Evolutionary conservation across 2,329 filamentous ascomycete species (phyloP), one percentile per base, ranked within the genome.

Genomic region (Delphinella strobiligena): DNA sequence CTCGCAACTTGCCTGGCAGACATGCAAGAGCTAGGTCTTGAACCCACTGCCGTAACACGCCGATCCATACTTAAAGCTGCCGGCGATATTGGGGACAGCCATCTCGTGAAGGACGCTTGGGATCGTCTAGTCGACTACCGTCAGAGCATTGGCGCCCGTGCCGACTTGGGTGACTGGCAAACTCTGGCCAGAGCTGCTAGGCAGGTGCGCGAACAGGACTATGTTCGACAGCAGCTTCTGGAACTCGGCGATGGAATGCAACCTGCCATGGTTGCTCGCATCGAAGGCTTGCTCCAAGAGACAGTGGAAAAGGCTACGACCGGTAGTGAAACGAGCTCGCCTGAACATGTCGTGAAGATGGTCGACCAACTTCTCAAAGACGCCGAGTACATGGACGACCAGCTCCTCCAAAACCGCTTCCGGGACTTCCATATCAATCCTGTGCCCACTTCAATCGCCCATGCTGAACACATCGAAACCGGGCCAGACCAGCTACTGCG

Each of bases 371-470:
- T 43, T 7, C 24, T 15, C 7, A 31, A 12, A 4, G 41, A 43
- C 17, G n/a, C 38, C 2, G 18, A 27, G 4, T 36, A 31, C n/a
- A 12, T 39, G 32, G 29, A 32, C 15, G 33, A 36, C n/a, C 16
- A 30, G n/a, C 10, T 30, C 16, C 14, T 8, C 12, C 54, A 56
- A 7, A 52, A 51, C 4, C 46, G 49, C 17, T 49, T 57, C 5
- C 53, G 61, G 18, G 54, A 65, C 47, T 52, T 65, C 29, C 50
- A 46, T 12, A 43, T 50, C 3, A 53, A 56, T 11, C 53, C 54
- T 4, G 48, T 64, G 16, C 55, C 61, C 14, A 60, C 64, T 51
- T 56, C 53, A 18, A 44, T 66, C 7, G 29, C 36, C 4, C 38
- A 46, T 4, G 32, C 51, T 8, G 8, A 30, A 4, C 30, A 54